Base-by-base conservation (phyloP, 257 asterid genomes). In the Verbena officinalis region DNA sequence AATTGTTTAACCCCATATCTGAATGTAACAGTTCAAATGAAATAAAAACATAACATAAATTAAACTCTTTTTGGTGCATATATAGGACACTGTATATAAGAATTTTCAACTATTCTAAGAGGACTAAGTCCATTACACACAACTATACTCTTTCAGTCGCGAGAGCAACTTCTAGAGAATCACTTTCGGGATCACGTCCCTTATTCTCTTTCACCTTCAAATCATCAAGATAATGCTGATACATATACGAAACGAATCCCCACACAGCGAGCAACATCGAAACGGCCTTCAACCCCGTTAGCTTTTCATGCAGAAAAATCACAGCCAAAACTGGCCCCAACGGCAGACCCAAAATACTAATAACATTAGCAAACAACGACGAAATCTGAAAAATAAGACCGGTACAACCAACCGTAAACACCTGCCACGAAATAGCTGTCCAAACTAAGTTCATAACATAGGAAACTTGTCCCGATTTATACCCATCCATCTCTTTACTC, bases 221-320 rank as follows among this genome's bases (percentile, higher is more conserved):
- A 70, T 85, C 84, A 67, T 87, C 95, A 39, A 83, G 77, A 51
- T 87, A 90, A 68, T 85, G 90, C 42, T 90, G 97, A 27, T 87
- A 87, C 15, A 86, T 65, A 17, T 87, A 90, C 0, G 97, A 90
- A 3, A 69, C 81, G 44, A 80, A 87, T 0, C 97, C 97, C 97
- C 96, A 90, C 15, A 78, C 56, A 0, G 96, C 96, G 69, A 90
- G 60, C 65, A 80, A 3, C 90, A 90, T 72, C 2, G 96, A 49
- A 36, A 90, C 52, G 2, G 61, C 88, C 75, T 90, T 82, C 62
- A 85, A 34, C 27, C 96, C 86, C 11, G 71, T 83, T 68, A 87
- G 43, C 58, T 57, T 73, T 10, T 90, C 97, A 0, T 70, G 24
- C 1, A 90, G 74, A 40, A 87, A 73, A 0, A 90, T 40, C 55